Percentiles rank a stretch among this genome's conserved stretches.
Evolutionary conservation across 2,329 filamentous ascomycete genomes (phyloP).

Genomic region (Penicillium olsonii): DNA sequence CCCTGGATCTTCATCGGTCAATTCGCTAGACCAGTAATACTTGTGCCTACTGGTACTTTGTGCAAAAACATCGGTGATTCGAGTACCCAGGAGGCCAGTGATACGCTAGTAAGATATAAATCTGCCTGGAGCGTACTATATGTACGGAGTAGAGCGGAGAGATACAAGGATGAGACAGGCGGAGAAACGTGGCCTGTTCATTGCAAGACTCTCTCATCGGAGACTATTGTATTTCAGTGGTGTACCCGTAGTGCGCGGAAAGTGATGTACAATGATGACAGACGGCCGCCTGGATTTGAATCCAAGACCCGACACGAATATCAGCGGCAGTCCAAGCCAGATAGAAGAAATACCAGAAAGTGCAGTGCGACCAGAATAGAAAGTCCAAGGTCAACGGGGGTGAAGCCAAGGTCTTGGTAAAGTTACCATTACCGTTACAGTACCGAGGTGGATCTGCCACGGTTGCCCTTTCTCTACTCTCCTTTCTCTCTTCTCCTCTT

Average conservation of each 20-base stretch:
- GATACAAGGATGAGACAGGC: conserved; percentile 7
- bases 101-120: conserved; percentile 15
- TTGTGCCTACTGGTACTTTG: background rate
- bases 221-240: background rate
- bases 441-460: conserved; percentile 23
- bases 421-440: conserved; percentile 14
- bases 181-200: conserved; percentile 30
- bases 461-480: conserved; percentile 21
- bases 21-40: background rate
- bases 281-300: background rate
- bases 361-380: background rate
- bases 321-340: background rate
- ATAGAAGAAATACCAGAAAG: background rate
- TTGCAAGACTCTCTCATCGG: conserved; percentile 2
- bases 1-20: no score
- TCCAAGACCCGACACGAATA: background rate
- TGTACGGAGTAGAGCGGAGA: conserved; percentile 1
- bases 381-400: background rate
- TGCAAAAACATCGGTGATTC: background rate
- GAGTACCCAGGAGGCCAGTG: conserved; percentile 4
- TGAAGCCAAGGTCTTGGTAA: conserved; percentile 4
- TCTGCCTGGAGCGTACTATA: background rate
- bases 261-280: background rate
- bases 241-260: background rate
- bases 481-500: conserved; percentile 15